Conservation (phyloP, 257 asterid genomes). For the Mitragyna speciosa region DNA sequence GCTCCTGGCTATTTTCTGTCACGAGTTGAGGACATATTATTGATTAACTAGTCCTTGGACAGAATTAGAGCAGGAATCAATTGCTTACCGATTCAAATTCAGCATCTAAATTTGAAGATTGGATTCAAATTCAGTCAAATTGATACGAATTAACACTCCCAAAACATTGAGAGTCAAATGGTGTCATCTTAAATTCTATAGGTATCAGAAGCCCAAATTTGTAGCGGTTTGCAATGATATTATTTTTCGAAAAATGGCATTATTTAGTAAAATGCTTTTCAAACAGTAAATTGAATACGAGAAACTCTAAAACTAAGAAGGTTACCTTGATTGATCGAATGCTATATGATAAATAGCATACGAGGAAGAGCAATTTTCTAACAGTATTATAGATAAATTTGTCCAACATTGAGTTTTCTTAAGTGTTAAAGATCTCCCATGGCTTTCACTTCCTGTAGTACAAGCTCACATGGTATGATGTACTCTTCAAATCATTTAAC, state of each 20-base stretch:
- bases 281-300: no score
- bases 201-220: not conserved
- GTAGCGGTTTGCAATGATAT: not conserved
- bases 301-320: no score
- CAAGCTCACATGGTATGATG: constrained; percentile 11
- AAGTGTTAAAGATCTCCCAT: not conserved
- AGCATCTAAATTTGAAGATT: not conserved
- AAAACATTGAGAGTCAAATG: not conserved
- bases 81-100: not conserved
- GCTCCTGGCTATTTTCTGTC: not conserved
- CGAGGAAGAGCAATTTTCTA: no score
- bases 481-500: constrained; percentile 2
- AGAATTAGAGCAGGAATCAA: not conserved
- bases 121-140: no score
- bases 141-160: not conserved
- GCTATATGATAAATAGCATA: no score
- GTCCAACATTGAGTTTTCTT: not conserved
- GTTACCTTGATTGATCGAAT: no score
- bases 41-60: not conserved
- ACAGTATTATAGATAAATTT: no score
- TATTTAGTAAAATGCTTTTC: no score
- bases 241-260: no score
- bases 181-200: not conserved
- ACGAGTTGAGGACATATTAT: not conserved
- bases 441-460: no score